These are phyloP conservation scores for Rhodotorula sp. DNA, from an alignment of 1,284 basidiomycete genomes.

Conservation along the genomic window DNA sequence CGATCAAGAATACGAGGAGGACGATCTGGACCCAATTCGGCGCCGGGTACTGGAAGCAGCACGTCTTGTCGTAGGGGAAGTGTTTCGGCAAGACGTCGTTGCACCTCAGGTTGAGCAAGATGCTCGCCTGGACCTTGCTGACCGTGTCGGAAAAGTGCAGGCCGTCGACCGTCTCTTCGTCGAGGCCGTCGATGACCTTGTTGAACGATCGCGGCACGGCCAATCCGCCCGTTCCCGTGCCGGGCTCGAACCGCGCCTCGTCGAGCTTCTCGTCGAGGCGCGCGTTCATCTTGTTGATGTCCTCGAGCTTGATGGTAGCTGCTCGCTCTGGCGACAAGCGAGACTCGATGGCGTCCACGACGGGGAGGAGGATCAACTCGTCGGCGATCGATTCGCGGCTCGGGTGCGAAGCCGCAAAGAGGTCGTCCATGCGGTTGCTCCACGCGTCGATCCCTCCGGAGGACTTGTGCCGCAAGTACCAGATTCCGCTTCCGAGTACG, in stretches of 20 bases:
- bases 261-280: constrained; percentile 63
- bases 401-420: constrained; percentile 58
- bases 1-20: constrained; percentile 57
- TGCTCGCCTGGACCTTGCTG: constrained; percentile 67
- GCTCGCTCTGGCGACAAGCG: constrained; percentile 66
- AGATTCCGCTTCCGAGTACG: constrained; percentile 77
- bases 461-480: constrained; percentile 72
- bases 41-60: constrained; percentile 72
- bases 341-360: constrained; percentile 62
- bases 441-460: constrained; percentile 73
- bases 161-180: constrained; percentile 68
- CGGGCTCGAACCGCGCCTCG: constrained; percentile 1
- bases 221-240: constrained; percentile 1
- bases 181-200: constrained; percentile 35
- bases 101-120: constrained; percentile 76
- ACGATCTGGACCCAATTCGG: constrained; percentile 63
- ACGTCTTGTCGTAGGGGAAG: constrained; percentile 74
- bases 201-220: constrained; percentile 38
- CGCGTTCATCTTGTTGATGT: constrained; percentile 61
- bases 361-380: constrained; percentile 69
- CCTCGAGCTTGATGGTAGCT: constrained; percentile 42
- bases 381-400: constrained; percentile 58
- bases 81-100: constrained; percentile 68
- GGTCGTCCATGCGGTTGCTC: constrained; percentile 67
- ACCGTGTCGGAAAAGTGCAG: constrained; percentile 71